Percentiles rank a stretch among this genome's conserved stretches.
phyloP scores from a whole-genome alignment of 805 yeast species.

The Wickerhamiella alocasiicola region DNA sequence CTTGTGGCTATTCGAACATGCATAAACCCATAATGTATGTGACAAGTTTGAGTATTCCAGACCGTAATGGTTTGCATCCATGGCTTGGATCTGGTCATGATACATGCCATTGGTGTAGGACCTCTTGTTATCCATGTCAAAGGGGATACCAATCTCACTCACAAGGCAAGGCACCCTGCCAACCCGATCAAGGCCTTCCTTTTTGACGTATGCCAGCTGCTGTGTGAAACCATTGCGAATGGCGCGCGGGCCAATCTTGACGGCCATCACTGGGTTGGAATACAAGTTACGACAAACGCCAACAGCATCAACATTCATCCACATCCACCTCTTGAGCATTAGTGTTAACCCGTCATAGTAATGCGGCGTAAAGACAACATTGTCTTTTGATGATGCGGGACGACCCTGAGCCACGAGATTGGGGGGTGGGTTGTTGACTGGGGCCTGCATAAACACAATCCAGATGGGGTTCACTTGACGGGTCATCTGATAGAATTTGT shows the following conservation, averaged over 20 bases:
- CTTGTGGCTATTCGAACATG: conserved; percentile 55
- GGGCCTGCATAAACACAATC: conserved; percentile 63
- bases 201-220: conserved; percentile 55
- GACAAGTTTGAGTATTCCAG: conserved; percentile 61
- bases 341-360: conserved; percentile 91
- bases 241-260: conserved; percentile 54
- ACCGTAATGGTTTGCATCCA: conserved; percentile 72
- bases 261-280: conserved; percentile 60
- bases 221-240: conserved; percentile 58
- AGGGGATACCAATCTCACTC: conserved; percentile 96
- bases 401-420: conserved; percentile 40
- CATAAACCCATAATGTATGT: conserved; percentile 80
- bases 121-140: conserved; percentile 75
- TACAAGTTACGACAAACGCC: conserved; percentile 77
- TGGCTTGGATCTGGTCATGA: conserved; percentile 61
- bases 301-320: conserved; percentile 74
- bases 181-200: conserved; percentile 48
- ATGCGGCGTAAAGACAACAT: conserved; percentile 61
- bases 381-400: conserved; percentile 26
- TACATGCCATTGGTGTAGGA: conserved; percentile 60
- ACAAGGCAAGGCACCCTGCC: conserved; percentile 69
- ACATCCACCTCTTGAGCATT: conserved; percentile 80
- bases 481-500: conserved; percentile 36
- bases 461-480: conserved; percentile 34
- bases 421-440: conserved; percentile 72